These are phyloP conservation scores for Citrus maxima DNA, from an alignment of 345 rosid species.

Conservation along the genomic window DNA sequence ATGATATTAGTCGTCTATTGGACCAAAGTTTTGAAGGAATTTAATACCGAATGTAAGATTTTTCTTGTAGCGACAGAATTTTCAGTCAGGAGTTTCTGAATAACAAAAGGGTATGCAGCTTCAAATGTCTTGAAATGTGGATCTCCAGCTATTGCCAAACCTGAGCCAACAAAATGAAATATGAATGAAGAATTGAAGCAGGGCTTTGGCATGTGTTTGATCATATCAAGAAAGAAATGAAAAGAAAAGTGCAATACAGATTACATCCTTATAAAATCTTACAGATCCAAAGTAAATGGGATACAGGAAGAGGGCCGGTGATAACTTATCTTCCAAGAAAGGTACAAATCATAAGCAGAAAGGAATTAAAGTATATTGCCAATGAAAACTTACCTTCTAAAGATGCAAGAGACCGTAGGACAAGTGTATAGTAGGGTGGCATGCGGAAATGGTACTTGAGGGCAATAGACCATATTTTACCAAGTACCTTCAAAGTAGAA, in stretches of 20 bases:
- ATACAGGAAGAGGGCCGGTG: background rate
- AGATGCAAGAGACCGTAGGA: conserved; percentile 93
- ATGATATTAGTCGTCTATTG: background rate
- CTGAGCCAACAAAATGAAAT: conserved; percentile 36
- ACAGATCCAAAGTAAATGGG: background rate
- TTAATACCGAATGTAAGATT: conserved; percentile 74
- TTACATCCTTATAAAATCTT: background rate
- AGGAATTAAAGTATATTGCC: background rate
- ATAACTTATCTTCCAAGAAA: conserved; percentile 71
- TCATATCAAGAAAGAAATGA: background rate
- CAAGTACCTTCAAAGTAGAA: conserved; percentile 58
- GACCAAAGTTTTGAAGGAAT: conserved; percentile 6
- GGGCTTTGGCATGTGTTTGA: background rate
- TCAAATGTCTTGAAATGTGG: conserved; percentile 85
- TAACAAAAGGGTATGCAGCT: conserved; percentile 92
- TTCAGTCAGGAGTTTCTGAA: conserved; percentile 77
- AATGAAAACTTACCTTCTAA: conserved; percentile 63
- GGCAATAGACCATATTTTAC: conserved; percentile 82
- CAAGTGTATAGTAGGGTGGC: conserved; percentile 96
- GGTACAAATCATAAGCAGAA: conserved; percentile 21
- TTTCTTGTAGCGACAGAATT: conserved; percentile 65
- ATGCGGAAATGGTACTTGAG: conserved; percentile 87
- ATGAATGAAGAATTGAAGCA: conserved; percentile 1
- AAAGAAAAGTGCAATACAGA: background rate
- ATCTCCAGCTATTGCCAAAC: conserved; percentile 85